A percentile compares a stretch with the other conserved stretches of the same genome.
Conservation (phyloP, 148 eudicot genomes). For the Rhododendron mucronatum region DNA sequence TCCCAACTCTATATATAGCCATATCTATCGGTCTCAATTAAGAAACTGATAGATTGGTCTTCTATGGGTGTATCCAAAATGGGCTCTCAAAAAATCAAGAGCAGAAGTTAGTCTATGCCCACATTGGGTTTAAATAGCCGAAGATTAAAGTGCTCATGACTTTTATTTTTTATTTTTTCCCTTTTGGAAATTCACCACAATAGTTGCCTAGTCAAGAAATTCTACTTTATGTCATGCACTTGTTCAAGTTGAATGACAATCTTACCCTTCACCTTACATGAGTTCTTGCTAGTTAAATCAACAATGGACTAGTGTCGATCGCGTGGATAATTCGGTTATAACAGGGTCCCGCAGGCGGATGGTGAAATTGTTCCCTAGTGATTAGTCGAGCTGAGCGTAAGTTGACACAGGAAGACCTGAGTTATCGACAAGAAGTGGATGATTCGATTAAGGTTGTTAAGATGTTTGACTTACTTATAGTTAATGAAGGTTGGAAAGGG, state of each 20-base stretch:
- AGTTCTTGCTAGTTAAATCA: not conserved
- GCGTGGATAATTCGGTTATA: too few species aligned
- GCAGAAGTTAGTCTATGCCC: not conserved
- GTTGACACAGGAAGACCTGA: not conserved
- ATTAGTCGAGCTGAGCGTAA: not conserved
- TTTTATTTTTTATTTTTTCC: not conserved
- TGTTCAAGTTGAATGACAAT: not conserved
- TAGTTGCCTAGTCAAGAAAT: not conserved
- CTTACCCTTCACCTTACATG: not conserved
- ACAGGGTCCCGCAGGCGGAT: not conserved
- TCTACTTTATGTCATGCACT: not conserved
- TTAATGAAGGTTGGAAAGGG: not conserved
- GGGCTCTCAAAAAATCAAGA: constrained; percentile 3
- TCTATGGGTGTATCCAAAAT: not conserved
- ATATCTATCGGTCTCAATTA: not conserved
- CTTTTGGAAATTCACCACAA: not conserved
- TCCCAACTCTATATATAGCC: not conserved
- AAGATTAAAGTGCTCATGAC: not conserved
- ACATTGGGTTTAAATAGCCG: not conserved
- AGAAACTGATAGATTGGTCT: not conserved
- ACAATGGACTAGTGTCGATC: too few species aligned
- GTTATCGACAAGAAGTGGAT: not conserved
- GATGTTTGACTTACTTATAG: not conserved
- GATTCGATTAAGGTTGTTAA: not conserved
- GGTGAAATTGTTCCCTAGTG: not conserved